phyloP scores from a whole-genome alignment of 2,329 filamentous ascomycete genomes.

The Trichoderma atroviride region DNA sequence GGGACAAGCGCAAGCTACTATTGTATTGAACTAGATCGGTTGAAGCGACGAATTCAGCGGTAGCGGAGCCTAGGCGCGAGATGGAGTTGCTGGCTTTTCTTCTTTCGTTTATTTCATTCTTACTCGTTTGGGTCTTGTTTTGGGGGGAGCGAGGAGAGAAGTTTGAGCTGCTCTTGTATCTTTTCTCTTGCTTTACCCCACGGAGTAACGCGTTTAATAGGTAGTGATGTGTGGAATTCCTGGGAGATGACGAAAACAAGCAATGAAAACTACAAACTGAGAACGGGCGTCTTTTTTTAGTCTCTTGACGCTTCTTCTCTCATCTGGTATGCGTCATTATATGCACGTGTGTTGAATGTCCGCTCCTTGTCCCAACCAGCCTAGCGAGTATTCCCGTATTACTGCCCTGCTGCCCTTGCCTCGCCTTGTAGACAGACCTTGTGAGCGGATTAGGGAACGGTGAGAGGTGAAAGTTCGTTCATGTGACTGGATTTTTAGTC shows the following conservation, averaged over 20 bases:
- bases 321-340: conserved; percentile 6
- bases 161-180: not conserved
- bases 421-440: not conserved
- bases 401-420: conserved; percentile 2
- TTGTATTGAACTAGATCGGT: conserved; percentile 5
- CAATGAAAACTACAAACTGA: conserved; percentile 9
- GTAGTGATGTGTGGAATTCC: not conserved
- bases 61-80: conserved; percentile 15
- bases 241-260: conserved; percentile 15
- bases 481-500: conserved; percentile 6
- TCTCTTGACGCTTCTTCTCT: not conserved
- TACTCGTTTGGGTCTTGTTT: not conserved
- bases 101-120: not conserved
- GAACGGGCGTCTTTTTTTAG: conserved; percentile 6
- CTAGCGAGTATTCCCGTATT: conserved; percentile 2
- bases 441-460: conserved; percentile 4
- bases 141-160: not conserved
- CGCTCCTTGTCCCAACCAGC: not conserved
- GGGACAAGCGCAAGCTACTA: conserved; percentile 19
- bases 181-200: not conserved
- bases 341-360: conserved; percentile 5
- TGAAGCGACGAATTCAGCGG: conserved; percentile 4
- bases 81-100: not conserved
- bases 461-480: conserved; percentile 15
- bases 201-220: not conserved